Evolutionary conservation across 225 moss, liverwort and hornwort species (phyloP).

Genomic region (Rhytidiadelphus loreus): DNA sequence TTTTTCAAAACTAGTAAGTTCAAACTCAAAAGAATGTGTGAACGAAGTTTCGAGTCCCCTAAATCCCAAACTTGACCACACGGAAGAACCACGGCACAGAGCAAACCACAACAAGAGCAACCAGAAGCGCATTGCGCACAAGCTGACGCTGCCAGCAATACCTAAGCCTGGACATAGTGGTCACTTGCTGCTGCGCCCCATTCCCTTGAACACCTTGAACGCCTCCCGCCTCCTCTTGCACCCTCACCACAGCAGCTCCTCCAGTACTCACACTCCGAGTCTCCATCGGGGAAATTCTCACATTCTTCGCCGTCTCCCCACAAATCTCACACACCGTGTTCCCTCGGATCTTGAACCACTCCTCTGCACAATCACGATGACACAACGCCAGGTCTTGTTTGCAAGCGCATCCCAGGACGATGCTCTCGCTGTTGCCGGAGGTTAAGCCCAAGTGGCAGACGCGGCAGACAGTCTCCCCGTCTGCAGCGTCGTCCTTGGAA

Average conservation of each 20-base stretch:
- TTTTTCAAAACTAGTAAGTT: neutral
- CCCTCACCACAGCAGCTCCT: neutral
- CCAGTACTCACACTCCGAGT: neutral
- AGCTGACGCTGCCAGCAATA: constrained; percentile 39
- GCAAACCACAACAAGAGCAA: constrained; percentile 34
- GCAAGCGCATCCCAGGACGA: constrained; percentile 53
- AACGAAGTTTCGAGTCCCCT: neutral
- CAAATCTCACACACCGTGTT: constrained; percentile 59
- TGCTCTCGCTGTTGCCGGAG: constrained; percentile 30
- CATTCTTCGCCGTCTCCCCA: constrained; percentile 43
- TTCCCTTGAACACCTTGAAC: neutral
- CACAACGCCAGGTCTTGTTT: constrained; percentile 44
- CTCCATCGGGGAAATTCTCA: neutral
- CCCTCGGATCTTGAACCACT: constrained; percentile 56
- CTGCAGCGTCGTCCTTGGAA: constrained; percentile 20
- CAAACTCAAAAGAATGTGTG: neutral
- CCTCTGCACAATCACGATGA: constrained; percentile 52
- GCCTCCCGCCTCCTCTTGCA: neutral
- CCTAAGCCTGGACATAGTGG: constrained; percentile 35
- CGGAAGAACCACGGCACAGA: constrained; percentile 57
- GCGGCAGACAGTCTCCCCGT: constrained; percentile 36
- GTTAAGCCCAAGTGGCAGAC: constrained; percentile 40
- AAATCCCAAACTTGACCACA: constrained; percentile 10
- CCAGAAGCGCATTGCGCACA: constrained; percentile 31
- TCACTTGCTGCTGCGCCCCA: neutral